Evolutionary conservation across 2,329 filamentous ascomycete genomes (phyloP).

Genomic region (Penicillium sp.): DNA sequence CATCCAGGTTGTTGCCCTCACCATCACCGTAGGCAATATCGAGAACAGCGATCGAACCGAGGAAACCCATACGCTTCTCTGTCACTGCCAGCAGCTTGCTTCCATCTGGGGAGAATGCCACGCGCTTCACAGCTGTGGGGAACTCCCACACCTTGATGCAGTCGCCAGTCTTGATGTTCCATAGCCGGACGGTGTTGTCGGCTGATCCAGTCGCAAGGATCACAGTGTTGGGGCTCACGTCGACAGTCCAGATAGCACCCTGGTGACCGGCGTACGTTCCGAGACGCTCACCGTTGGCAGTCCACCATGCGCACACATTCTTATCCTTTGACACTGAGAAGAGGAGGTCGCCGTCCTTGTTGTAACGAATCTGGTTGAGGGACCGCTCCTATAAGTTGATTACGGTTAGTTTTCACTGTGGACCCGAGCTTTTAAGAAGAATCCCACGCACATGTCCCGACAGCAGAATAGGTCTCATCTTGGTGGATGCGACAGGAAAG

Average conservation of each 20-base stretch:
- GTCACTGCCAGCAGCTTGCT: slow-evolving; percentile 88
- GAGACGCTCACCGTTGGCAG: slow-evolving; percentile 95
- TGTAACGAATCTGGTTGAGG: slow-evolving; percentile 94
- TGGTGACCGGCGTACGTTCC: slow-evolving; percentile 96
- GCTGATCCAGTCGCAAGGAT: slow-evolving; percentile 93
- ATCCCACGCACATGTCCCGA: slow-evolving; percentile 73
- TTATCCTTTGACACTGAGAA: slow-evolving; percentile 97
- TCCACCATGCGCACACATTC: slow-evolving; percentile 94
- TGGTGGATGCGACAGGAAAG: slow-evolving; percentile 42
- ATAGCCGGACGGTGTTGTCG: slow-evolving; percentile 96
- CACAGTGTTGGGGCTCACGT: slow-evolving; percentile 87
- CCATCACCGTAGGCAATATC: slow-evolving; percentile 78
- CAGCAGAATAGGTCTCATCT: slow-evolving; percentile 94
- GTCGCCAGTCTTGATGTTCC: slow-evolving; percentile 91
- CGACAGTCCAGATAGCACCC: slow-evolving; percentile 98
- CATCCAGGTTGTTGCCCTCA: slow-evolving; percentile 56
- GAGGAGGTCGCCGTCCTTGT: slow-evolving; percentile 91
- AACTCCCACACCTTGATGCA: slow-evolving; percentile 98
- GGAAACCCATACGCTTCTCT: slow-evolving; percentile 96
- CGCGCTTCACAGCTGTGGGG: slow-evolving; percentile 92
- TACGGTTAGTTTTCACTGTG: slow-evolving; percentile 25
- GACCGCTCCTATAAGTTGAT: slow-evolving; percentile 68
- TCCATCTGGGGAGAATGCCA: slow-evolving; percentile 96
- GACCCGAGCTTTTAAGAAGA: slow-evolving; percentile 16
- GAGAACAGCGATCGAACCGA: slow-evolving; percentile 90